Percentiles rank a stretch among this genome's conserved stretches.
phyloP scores from a whole-genome alignment of 768 basidiomycete genomes.

The Leccinum uliginosum region DNA sequence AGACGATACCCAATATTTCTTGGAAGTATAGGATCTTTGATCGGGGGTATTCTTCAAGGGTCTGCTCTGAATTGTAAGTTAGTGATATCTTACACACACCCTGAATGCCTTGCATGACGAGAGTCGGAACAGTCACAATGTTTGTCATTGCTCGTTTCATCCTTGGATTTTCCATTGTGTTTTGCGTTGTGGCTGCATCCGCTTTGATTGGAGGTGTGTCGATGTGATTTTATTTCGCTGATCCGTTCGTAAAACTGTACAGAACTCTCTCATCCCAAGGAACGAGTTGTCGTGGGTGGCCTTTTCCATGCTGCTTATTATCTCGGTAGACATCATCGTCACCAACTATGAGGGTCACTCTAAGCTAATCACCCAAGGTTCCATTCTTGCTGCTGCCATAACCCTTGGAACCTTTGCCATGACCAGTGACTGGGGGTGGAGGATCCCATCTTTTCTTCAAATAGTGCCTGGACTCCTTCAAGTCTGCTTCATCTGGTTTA shows the following conservation, averaged over 20 bases:
- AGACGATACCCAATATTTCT: not conserved
- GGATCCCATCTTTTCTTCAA: not conserved
- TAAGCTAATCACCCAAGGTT: not conserved
- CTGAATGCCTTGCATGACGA: not conserved
- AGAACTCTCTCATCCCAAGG: not conserved
- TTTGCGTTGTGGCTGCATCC: not conserved
- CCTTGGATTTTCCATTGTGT: not conserved
- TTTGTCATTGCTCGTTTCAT: not conserved
- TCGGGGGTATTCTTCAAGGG: not conserved
- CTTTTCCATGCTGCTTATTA: not conserved
- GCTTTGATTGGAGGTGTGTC: not conserved
- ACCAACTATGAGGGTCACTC: not conserved
- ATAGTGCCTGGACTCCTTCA: not conserved
- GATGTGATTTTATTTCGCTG: not conserved
- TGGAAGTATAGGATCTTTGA: not conserved
- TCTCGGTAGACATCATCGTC: not conserved
- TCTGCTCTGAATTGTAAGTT: not conserved
- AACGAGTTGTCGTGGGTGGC: not conserved
- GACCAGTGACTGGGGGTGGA: not conserved
- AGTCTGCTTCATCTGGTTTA: not conserved
- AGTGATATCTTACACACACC: not conserved
- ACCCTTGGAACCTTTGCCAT: not conserved
- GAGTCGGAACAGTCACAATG: not conserved
- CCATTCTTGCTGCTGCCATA: no score
- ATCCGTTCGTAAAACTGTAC: not conserved